Conservation (phyloP, 2,329 filamentous ascomycete species). For the Arthroderma uncinatum region DNA sequence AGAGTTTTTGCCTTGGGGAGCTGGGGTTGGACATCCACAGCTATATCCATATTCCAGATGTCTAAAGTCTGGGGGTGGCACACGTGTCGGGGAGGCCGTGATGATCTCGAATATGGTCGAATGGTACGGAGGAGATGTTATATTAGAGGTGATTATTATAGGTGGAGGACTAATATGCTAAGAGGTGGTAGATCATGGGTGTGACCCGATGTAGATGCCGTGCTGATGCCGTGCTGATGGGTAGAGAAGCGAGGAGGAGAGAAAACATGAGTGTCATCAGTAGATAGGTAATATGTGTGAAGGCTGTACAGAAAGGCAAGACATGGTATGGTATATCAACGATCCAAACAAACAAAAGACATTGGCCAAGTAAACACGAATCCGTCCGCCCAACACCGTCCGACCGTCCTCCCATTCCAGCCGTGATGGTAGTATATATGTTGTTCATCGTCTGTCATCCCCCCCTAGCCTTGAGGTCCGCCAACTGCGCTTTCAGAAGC, state of each 20-base stretch:
- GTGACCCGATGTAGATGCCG: not conserved
- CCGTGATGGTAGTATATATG: not conserved
- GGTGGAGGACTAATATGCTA: not conserved
- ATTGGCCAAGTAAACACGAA: not conserved
- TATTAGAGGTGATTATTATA: not conserved
- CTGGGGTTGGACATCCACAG: too few relatives aligned
- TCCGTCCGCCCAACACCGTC: not conserved
- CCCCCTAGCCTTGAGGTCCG: constrained; percentile 30
- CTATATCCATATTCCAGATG: too few relatives aligned
- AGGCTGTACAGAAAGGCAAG: not conserved
- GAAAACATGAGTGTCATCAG: not conserved
- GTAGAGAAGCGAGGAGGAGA: not conserved
- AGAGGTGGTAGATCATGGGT: not conserved
- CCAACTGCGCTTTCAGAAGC: constrained; percentile 44
- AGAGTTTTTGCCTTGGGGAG: too few relatives aligned
- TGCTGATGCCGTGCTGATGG: not conserved
- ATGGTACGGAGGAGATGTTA: too few relatives aligned
- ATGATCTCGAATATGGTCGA: not conserved
- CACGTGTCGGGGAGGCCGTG: not conserved
- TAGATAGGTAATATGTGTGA: not conserved
- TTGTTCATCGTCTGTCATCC: not conserved
- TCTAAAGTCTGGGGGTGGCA: not conserved
- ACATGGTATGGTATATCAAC: not conserved
- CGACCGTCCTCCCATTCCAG: too few relatives aligned
- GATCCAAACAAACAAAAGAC: not conserved